Conservation (phyloP, 306 rosid genomes). For the Sindora glabra region DNA sequence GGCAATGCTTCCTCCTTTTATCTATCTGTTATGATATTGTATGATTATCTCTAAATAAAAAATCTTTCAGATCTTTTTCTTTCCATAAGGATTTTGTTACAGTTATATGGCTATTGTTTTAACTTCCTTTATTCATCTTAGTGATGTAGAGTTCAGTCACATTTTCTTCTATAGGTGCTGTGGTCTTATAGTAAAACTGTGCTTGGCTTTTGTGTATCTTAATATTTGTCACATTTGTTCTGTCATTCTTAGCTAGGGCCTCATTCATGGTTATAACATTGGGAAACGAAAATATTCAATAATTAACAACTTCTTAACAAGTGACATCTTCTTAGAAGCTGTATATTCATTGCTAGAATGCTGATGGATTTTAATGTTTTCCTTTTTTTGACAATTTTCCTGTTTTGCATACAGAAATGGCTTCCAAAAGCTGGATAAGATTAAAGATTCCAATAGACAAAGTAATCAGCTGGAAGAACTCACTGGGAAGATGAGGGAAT, state of each 20-base stretch:
- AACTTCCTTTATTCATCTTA: background rate
- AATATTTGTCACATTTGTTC: no score
- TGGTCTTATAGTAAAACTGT: background rate
- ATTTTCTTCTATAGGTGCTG: no score
- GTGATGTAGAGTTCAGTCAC: no score
- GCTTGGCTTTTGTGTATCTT: no score
- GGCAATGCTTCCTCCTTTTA: no score
- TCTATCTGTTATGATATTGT: no score
- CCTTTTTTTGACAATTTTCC: constrained; percentile 2
- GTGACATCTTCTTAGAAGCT: background rate
- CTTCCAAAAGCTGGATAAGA: constrained; percentile 92
- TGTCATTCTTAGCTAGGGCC: background rate
- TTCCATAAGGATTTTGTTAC: background rate
- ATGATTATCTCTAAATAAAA: no score
- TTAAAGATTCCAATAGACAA: constrained; percentile 89
- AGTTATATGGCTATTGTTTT: background rate
- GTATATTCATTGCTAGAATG: constrained; percentile 9
- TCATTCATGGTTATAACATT: background rate
- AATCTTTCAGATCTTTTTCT: background rate
- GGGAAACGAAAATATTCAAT: background rate
- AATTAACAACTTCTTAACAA: background rate
- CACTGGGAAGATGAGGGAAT: constrained; percentile 90
- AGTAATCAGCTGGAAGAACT: constrained; percentile 93
- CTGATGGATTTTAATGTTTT: background rate
- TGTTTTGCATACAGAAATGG: constrained; percentile 66